Base-by-base conservation (phyloP, 768 basidiomycete species). In the Jaapia argillacea region DNA sequence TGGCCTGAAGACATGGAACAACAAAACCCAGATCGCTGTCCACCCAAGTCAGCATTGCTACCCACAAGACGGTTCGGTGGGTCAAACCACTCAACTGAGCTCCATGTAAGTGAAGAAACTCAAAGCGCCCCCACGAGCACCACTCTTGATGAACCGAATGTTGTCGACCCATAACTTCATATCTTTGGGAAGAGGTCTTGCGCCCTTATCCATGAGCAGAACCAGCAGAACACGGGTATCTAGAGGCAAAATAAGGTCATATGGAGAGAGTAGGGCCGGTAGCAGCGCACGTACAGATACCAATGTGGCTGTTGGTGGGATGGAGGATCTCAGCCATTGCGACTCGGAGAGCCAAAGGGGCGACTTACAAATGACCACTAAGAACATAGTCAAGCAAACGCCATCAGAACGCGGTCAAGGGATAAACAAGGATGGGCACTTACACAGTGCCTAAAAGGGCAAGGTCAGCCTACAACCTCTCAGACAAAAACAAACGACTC, bases 21-120 rank as follows among this genome's bases (percentile, higher is more conserved):
- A 48, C 13, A 67, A 21, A 10, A 70, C 53, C 69, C 69, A 73
- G 14, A 67, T 63, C 27, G 58, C 67, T 65, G 40, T 24, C 24
- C 3, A 26, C 20, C 24, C 22, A 4, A 36, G 46, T 41, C 20
- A 51, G 31, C 14, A 27, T 21, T 16, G 26, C 41, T 22, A n/a
- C n/a, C n/a, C n/a, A n/a, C n/a, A 25, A 12, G 3, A 31, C 21
- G 6, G 7, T 1, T 3, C 20, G 20, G 27, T 35, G 23, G 6
- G 6, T 6, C 26, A 25, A 24, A 18, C 23, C 4, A 65, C 71
- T 49, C 45, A 74, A n/a, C 72, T 69, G 24, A 74, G 65, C 45
- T 76, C 75, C 57, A 70, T 66, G 51, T 74, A 75, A 4, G 74
- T 76, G 60, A 76, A 77, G 64, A 76, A 75, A 1, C 69, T 64